Conservation (phyloP, 208 protist species). For the Perkinsela sp. region DNA sequence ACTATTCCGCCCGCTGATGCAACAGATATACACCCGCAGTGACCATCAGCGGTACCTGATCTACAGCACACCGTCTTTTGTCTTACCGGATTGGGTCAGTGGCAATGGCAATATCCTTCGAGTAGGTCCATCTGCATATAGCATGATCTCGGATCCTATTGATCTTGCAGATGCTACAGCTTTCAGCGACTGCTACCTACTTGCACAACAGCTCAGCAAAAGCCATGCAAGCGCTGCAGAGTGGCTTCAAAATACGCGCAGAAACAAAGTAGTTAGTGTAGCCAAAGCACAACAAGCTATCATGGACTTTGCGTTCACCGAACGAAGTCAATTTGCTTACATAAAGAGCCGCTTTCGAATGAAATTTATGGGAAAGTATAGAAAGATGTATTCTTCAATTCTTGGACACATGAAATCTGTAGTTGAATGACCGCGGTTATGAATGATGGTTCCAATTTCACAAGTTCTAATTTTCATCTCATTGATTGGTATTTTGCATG, state of each 20-base stretch:
- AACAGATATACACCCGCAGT: conserved; percentile 59
- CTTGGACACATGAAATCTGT: conserved; percentile 9
- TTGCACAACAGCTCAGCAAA: conserved; percentile 30
- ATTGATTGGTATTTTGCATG: too few species aligned
- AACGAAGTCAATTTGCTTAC: conserved; percentile 51
- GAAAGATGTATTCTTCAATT: conserved; percentile 47
- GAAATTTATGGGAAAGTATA: conserved; percentile 62
- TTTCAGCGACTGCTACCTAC: conserved; percentile 61
- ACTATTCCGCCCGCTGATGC: conserved; percentile 63
- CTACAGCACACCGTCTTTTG: conserved; percentile 43
- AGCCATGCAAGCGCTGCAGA: conserved; percentile 19
- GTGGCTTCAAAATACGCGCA: conserved; percentile 32
- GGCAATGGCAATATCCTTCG: conserved; percentile 49
- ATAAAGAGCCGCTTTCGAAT: conserved; percentile 54
- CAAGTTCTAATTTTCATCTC: too few species aligned
- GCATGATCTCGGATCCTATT: conserved; percentile 45
- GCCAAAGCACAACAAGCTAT: conserved; percentile 41
- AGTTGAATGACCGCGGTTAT: too few species aligned
- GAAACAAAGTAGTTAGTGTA: conserved; percentile 58
- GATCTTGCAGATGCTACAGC: conserved; percentile 56
- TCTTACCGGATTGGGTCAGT: conserved; percentile 61
- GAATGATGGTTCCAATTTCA: too few species aligned
- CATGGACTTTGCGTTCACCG: conserved; percentile 35
- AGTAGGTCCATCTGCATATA: conserved; percentile 47
- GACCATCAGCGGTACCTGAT: conserved; percentile 34